These are phyloP conservation scores for Gracilaria vermiculophylla DNA, from an alignment of 23 red algal species.

Conservation along the genomic window DNA sequence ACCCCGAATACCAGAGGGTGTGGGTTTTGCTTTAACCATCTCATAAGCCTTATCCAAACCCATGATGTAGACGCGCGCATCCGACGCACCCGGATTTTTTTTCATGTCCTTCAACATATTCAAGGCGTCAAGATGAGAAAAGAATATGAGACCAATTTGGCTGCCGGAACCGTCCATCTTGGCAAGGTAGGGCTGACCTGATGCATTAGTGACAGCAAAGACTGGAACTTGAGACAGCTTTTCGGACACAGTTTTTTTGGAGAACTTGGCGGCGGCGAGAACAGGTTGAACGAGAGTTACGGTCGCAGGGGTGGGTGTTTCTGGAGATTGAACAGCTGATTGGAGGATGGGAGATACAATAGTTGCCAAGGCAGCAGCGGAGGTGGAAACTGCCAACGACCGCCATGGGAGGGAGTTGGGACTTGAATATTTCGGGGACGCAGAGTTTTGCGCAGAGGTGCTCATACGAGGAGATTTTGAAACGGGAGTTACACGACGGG, in stretches of 20 bases:
- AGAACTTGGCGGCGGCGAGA: slow-evolving; percentile 63
- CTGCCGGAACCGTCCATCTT: slow-evolving; percentile 76
- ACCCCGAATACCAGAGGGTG: slow-evolving; percentile 80
- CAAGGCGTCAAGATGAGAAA: slow-evolving; percentile 80
- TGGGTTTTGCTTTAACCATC: slow-evolving; percentile 95
- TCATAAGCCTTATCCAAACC: slow-evolving; percentile 96
- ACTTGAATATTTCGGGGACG: too few species aligned
- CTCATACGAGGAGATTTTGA: background rate
- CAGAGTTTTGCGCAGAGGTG: background rate
- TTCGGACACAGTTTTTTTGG: slow-evolving; percentile 80
- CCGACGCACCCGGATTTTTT: slow-evolving; percentile 76
- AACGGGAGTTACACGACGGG: background rate
- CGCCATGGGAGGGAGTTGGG: slow-evolving; percentile 7
- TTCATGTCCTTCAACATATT: slow-evolving; percentile 92
- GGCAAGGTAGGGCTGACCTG: slow-evolving; percentile 96
- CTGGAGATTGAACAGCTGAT: too few species aligned
- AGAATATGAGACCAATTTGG: slow-evolving; percentile 97
- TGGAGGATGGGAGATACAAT: background rate
- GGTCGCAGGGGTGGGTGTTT: background rate
- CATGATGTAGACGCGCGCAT: slow-evolving; percentile 94
- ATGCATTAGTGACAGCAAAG: slow-evolving; percentile 95
- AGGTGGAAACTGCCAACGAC: background rate
- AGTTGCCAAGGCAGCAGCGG: slow-evolving; percentile 18
- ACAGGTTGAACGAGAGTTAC: slow-evolving; percentile 23
- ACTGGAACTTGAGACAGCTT: slow-evolving; percentile 97